These are phyloP conservation scores for Gigaspora rosea DNA, from an alignment of 192 early-diverging fungal genomes.

Conservation along the genomic window DNA sequence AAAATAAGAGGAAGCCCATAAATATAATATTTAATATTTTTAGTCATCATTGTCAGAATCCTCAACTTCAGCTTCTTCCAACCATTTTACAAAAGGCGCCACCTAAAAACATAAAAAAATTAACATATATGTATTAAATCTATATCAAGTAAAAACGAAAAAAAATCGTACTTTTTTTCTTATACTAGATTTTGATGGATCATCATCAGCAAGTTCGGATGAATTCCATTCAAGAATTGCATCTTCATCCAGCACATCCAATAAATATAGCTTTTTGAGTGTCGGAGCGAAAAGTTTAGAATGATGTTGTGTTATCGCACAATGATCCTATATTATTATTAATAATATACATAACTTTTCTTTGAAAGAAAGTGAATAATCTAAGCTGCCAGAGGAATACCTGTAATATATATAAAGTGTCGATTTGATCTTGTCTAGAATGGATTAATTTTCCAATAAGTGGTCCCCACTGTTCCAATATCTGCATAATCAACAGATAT, in stretches of 20 bases:
- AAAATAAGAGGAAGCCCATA: too few relatives aligned
- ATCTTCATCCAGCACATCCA: too few relatives aligned
- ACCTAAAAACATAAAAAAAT: constrained; percentile 17
- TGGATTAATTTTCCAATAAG: constrained; percentile 70
- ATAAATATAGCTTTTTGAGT: too few relatives aligned
- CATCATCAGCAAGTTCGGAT: too few relatives aligned
- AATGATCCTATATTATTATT: neutral
- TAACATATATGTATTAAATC: neutral
- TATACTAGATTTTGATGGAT: too few relatives aligned
- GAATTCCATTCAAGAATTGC: too few relatives aligned
- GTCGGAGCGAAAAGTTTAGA: too few relatives aligned
- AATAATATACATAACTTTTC: constrained; percentile 55
- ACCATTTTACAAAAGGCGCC: constrained; percentile 26
- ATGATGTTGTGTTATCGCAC: too few relatives aligned
- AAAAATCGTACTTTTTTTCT: neutral
- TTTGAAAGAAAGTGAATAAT: constrained; percentile 73
- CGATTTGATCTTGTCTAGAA: constrained; percentile 72
- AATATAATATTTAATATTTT: neutral
- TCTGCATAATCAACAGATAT: constrained; percentile 28
- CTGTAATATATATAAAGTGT: constrained; percentile 58
- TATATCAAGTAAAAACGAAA: neutral
- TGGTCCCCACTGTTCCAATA: constrained; percentile 70
- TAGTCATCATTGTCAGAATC: constrained; percentile 7
- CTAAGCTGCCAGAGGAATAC: constrained; percentile 37
- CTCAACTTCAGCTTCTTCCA: constrained; percentile 29